These are phyloP conservation scores for Sclerotinia sclerotiorum DNA, from an alignment of 2,329 filamentous ascomycete species.

Conservation along the genomic window DNA sequence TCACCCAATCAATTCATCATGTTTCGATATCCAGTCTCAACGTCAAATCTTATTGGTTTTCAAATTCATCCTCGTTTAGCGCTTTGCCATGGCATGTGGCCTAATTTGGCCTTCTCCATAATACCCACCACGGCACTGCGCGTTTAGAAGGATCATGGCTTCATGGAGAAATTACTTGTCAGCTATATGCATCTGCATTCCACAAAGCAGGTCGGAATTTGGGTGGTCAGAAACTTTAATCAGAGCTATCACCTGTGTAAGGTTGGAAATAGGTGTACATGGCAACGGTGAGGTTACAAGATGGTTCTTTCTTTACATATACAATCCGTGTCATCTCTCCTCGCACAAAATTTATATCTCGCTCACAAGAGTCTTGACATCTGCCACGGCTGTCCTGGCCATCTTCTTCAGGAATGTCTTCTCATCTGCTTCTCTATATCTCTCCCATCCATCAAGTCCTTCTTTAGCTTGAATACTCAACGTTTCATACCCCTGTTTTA, in stretches of 20 bases:
- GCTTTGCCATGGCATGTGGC: not conserved
- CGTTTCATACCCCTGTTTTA: conserved; percentile 95
- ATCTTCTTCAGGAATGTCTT: conserved; percentile 83
- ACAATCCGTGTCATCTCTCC: not conserved
- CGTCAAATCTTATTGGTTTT: not conserved
- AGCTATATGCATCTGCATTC: not conserved
- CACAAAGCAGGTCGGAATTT: not conserved
- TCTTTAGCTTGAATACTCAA: conserved; percentile 87
- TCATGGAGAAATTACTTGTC: not conserved
- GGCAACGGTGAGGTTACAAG: not conserved
- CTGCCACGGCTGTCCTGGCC: conserved; percentile 73
- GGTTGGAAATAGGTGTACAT: not conserved
- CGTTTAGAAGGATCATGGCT: not conserved
- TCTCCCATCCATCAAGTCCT: conserved; percentile 81
- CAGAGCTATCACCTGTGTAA: not conserved
- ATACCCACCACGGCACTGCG: conserved; percentile 2
- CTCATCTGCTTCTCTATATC: conserved; percentile 83
- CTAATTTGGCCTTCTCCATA: not conserved
- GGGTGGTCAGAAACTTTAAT: not conserved
- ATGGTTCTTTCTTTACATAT: not conserved
- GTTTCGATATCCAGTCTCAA: not conserved
- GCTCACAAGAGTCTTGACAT: conserved; percentile 50
- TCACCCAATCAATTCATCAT: not conserved
- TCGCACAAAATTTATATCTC: conserved; percentile 26
- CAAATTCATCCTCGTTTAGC: not conserved